A percentile compares a stretch with the other conserved stretches of the same genome.
Evolutionary conservation across 2,329 filamentous ascomycete genomes (phyloP).

Genomic region (Trichoderma aggressivum): DNA sequence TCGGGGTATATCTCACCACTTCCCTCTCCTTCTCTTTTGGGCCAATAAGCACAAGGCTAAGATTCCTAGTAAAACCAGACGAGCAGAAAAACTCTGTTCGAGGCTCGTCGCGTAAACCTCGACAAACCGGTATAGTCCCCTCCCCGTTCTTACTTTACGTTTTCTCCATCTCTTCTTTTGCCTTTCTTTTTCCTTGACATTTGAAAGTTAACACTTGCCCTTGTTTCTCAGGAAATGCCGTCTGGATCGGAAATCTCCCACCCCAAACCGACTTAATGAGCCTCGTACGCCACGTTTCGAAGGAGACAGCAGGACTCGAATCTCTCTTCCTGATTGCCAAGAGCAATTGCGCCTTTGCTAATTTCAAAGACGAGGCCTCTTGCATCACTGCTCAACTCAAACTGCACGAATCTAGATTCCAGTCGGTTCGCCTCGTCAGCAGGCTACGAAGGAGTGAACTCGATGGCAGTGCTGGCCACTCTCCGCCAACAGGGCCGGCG

Average conservation of each 20-base stretch:
- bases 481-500: constrained; percentile 54
- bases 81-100: constrained; percentile 27
- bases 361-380: constrained; percentile 77
- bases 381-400: constrained; percentile 75
- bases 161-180: neutral
- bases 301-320: constrained; percentile 73
- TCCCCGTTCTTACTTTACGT: neutral
- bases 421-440: constrained; percentile 81
- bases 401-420: constrained; percentile 87
- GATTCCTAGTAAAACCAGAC: neutral
- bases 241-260: constrained; percentile 95
- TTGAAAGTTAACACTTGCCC: neutral
- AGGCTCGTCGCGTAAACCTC: constrained; percentile 41
- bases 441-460: constrained; percentile 63
- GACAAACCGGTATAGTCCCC: constrained; percentile 55
- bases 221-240: constrained; percentile 63
- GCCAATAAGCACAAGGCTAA: neutral
- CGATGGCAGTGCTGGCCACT: constrained; percentile 43
- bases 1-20: neutral
- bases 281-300: constrained; percentile 87
- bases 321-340: constrained; percentile 94
- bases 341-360: constrained; percentile 96
- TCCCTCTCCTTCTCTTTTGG: neutral
- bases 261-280: constrained; percentile 76
- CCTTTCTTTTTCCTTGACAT: neutral